These are phyloP conservation scores for Globisporangium cylindrosporum DNA, from an alignment of 352 stramenopile genomes.

Conservation along the genomic window DNA sequence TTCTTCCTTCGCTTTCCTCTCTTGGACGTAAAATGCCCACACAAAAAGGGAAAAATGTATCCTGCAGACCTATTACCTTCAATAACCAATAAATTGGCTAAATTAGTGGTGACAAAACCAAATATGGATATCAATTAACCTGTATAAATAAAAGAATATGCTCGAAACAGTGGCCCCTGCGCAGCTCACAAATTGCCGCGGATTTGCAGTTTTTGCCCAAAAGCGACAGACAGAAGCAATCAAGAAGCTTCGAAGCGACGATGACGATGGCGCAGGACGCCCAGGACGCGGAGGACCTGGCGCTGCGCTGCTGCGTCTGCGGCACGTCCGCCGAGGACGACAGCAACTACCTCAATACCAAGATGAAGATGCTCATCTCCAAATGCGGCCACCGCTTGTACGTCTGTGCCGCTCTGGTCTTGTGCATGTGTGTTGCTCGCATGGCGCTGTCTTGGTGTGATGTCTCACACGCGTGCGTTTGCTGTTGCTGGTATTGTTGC, in stretches of 20 bases:
- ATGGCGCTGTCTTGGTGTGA: not conserved
- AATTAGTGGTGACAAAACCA: not conserved
- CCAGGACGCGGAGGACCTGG: constrained; percentile 65
- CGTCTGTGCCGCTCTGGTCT: constrained; percentile 19
- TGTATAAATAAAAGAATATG: constrained; percentile 3
- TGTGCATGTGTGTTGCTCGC: not conserved
- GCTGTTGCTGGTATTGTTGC: not conserved
- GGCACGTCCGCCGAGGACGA: constrained; percentile 83
- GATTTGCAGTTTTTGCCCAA: constrained; percentile 2
- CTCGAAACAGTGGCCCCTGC: constrained; percentile 1
- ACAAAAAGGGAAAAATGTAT: constrained; percentile 1
- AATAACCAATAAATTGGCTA: not conserved
- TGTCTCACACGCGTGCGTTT: not conserved
- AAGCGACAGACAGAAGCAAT: not conserved
- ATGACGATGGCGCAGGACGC: constrained; percentile 27
- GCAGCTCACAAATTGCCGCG: not conserved
- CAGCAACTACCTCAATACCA: constrained; percentile 88
- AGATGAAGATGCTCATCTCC: constrained; percentile 92
- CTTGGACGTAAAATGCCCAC: not conserved
- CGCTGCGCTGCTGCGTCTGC: constrained; percentile 86
- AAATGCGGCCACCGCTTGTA: constrained; percentile 89
- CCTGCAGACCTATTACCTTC: not conserved
- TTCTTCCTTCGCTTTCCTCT: not conserved
- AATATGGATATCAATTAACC: not conserved
- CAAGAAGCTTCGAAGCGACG: not conserved